phyloP scores from a whole-genome alignment of 2,329 filamentous ascomycete genomes.

The Hirsutella thompsonii region DNA sequence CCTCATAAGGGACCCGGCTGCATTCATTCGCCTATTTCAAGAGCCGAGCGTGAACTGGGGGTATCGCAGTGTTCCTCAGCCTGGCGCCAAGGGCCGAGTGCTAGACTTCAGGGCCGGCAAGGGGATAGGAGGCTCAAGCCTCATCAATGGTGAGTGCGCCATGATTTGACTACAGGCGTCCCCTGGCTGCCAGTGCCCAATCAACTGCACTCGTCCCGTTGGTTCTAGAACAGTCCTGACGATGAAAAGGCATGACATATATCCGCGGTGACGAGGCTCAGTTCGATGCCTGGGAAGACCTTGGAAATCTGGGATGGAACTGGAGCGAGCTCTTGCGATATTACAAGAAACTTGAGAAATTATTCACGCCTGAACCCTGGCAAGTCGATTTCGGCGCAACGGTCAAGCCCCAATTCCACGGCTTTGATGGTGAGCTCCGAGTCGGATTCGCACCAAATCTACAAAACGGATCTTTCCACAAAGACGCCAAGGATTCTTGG shows the following conservation, averaged over 20 bases:
- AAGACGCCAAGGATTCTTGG: constrained; percentile 17
- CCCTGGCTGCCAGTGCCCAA: no score
- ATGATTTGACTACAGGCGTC: no score
- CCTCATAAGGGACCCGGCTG: constrained; percentile 16
- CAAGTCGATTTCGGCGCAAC: constrained; percentile 21
- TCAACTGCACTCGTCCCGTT: no score
- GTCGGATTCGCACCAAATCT: constrained; percentile 22
- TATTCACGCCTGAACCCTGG: constrained; percentile 17
- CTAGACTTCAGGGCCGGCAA: constrained; percentile 21
- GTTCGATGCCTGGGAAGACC: constrained; percentile 28
- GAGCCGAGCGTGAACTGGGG: constrained; percentile 17
- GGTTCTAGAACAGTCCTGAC: no score
- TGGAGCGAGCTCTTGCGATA: constrained; percentile 32
- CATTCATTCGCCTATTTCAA: constrained; percentile 6
- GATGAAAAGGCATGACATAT: constrained; percentile 27
- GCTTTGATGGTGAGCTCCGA: constrained; percentile 19
- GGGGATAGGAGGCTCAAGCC: constrained; percentile 25
- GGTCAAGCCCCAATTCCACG: constrained; percentile 21
- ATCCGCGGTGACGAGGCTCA: constrained; percentile 27
- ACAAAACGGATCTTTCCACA: constrained; percentile 18
- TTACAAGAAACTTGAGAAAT: constrained; percentile 28
- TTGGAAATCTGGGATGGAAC: constrained; percentile 31
- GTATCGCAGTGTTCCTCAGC: constrained; percentile 19
- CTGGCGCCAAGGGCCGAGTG: constrained; percentile 15
- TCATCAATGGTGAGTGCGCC: constrained; percentile 21